Evolutionary conservation across 2,329 filamentous ascomycete species (phyloP).

Genomic region (Tolypocladium amazonense): DNA sequence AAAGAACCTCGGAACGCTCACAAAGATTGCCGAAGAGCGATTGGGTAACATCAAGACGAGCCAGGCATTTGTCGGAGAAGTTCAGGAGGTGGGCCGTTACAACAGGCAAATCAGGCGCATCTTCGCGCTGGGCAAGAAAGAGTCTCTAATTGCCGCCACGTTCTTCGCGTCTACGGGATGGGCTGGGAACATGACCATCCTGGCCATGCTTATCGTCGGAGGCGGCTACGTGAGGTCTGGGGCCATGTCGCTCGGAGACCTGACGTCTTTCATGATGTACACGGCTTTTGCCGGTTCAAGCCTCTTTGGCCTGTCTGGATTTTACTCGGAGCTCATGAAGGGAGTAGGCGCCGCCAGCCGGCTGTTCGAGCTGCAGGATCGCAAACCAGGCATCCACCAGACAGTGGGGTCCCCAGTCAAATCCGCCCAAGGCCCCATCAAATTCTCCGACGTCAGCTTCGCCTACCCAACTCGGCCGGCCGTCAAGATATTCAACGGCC

Average conservation of each 20-base stretch:
- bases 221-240: constrained; percentile 83
- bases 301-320: constrained; percentile 86
- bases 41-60: constrained; percentile 93
- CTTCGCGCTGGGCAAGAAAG: constrained; percentile 75
- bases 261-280: constrained; percentile 98
- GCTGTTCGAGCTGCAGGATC: constrained; percentile 90
- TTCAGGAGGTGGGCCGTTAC: constrained; percentile 82
- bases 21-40: constrained; percentile 97
- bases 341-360: constrained; percentile 94
- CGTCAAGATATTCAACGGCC: constrained; percentile 78
- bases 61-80: constrained; percentile 90
- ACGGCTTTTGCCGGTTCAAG: constrained; percentile 78
- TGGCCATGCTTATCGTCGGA: constrained; percentile 82
- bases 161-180: constrained; percentile 85
- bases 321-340: constrained; percentile 99
- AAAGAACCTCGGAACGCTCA: constrained; percentile 82
- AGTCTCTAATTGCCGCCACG: constrained; percentile 79
- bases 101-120: constrained; percentile 88
- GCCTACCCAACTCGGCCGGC: constrained; percentile 90
- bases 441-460: constrained; percentile 77
- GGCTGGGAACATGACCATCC: constrained; percentile 92
- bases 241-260: constrained; percentile 77
- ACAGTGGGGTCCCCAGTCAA: constrained; percentile 71
- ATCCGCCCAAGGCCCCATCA: constrained; percentile 81
- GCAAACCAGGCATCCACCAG: constrained; percentile 74